phyloP scores from a whole-genome alignment of 2,329 filamentous ascomycete genomes.

The Beauveria sp. region DNA sequence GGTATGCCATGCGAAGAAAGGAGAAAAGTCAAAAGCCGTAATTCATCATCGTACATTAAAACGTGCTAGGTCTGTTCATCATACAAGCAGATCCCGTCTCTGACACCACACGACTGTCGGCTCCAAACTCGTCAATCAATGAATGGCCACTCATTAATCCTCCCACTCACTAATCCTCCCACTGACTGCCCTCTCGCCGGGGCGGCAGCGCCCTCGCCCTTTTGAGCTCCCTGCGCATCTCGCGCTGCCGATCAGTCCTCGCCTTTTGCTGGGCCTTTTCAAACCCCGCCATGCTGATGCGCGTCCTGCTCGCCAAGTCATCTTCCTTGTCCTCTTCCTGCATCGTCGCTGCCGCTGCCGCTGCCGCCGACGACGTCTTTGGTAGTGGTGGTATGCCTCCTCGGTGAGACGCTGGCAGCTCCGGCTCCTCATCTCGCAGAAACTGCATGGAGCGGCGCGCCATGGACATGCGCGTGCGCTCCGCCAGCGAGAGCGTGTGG shows the following conservation, averaged over 20 bases:
- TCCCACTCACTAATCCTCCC: slow-evolving; percentile 19
- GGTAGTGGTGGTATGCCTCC: slow-evolving; percentile 6
- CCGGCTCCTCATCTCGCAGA: slow-evolving; percentile 24
- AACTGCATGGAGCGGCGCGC: slow-evolving; percentile 44
- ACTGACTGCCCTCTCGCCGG: slow-evolving; percentile 37
- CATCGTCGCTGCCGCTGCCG: slow-evolving; percentile 5
- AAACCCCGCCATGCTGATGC: slow-evolving; percentile 54
- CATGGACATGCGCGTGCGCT: slow-evolving; percentile 79
- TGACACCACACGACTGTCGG: no score
- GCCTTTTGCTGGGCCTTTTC: slow-evolving; percentile 54
- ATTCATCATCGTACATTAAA: no score
- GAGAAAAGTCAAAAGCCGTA: no score
- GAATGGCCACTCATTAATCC: neutral
- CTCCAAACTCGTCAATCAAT: no score
- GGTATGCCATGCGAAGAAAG: no score
- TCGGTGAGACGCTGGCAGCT: slow-evolving; percentile 15
- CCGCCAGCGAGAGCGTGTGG: slow-evolving; percentile 58
- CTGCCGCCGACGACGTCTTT: neutral
- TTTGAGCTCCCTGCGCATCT: slow-evolving; percentile 43
- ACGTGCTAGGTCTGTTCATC: no score
- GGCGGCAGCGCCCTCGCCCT: slow-evolving; percentile 32
- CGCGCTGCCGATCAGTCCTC: slow-evolving; percentile 32
- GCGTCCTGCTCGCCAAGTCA: slow-evolving; percentile 48
- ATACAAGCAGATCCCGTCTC: no score
- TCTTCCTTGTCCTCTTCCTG: slow-evolving; percentile 20